These are phyloP conservation scores for Mallotus repandus DNA, from an alignment of 441 rosid genomes.

Conservation along the genomic window DNA sequence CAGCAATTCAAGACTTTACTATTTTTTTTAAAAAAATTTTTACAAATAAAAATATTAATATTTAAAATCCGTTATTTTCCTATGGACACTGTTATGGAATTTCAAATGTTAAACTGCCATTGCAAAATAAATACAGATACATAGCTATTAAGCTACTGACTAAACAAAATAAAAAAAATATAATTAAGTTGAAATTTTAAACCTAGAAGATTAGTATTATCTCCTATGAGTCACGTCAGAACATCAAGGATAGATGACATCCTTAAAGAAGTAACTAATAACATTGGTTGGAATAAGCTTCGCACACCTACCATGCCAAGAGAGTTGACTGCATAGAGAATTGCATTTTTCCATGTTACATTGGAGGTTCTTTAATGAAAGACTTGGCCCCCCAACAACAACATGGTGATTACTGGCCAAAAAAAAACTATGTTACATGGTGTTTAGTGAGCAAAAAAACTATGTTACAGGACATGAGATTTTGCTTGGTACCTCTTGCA, in stretches of 20 bases:
- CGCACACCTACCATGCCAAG: neutral
- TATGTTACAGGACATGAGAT: too few species aligned
- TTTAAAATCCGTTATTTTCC: too few species aligned
- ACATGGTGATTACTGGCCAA: neutral
- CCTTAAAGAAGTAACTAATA: neutral
- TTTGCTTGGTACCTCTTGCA: too few species aligned
- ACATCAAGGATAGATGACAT: too few species aligned
- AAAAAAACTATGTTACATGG: neutral
- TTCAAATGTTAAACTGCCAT: neutral
- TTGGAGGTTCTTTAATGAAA: neutral
- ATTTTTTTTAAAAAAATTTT: too few species aligned
- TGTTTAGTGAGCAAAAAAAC: too few species aligned
- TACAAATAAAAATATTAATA: too few species aligned
- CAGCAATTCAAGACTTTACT: too few species aligned
- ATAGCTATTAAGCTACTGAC: too few species aligned
- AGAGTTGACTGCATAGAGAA: neutral
- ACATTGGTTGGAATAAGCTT: neutral
- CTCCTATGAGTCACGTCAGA: neutral
- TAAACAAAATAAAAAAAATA: too few species aligned
- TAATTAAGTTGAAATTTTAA: neutral
- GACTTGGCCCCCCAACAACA: neutral
- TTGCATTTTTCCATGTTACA: neutral
- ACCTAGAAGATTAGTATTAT: neutral
- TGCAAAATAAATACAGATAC: neutral
- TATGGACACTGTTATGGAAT: too few species aligned